Evolutionary conservation across 2,329 filamentous ascomycete genomes (phyloP), one percentile per base, ranked within the genome.

Genomic region (Emmonsia crescens): DNA sequence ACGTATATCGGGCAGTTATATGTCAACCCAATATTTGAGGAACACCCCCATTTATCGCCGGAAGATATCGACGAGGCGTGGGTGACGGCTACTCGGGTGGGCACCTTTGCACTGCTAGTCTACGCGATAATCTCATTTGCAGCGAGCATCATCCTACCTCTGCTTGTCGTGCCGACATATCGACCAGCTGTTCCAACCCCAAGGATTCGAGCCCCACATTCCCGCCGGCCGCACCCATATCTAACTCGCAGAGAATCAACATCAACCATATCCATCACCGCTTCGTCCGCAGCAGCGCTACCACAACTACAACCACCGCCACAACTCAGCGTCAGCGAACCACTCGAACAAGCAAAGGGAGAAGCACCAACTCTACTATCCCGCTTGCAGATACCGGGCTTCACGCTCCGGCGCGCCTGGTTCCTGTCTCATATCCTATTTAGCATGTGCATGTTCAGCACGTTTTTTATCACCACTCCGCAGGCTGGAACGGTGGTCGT

Each of bases 1-100:
- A 95, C 91, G 21, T 97, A 94, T 73, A 88, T 96, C 67, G 92
- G 89, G 64, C 91, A 96, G 71, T 89, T 97, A 61, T 96, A 96
- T 68, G 89, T 91, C 21, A 88, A 96, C 71, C 91, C 91, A 0
- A 89, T 83, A 67, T 86, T 96, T 59, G 81, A 85, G 66, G 78
- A 83, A 59, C 89, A 96, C 67, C 91, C 91, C 0, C 77, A 93
- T 72, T 87, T 96, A 80, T 83, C 86, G 0, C 82, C 87, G 0
- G 80, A 83, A 19, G 86, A 96, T 68, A 85, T 96, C 63, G 87
- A 96, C 69, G 76, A 80, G 57, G 81, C 92, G 0, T 96, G 93
- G 80, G 91, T 95, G 72, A 80, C 86, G 62, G 93, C 89, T 1
- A 96, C 93, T 1, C 84, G 92, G 42, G 82, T 94, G 52, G 93